phyloP scores from a whole-genome alignment of 371 early-diverging fungal genomes.

The Apophysomyces ossiformis region DNA sequence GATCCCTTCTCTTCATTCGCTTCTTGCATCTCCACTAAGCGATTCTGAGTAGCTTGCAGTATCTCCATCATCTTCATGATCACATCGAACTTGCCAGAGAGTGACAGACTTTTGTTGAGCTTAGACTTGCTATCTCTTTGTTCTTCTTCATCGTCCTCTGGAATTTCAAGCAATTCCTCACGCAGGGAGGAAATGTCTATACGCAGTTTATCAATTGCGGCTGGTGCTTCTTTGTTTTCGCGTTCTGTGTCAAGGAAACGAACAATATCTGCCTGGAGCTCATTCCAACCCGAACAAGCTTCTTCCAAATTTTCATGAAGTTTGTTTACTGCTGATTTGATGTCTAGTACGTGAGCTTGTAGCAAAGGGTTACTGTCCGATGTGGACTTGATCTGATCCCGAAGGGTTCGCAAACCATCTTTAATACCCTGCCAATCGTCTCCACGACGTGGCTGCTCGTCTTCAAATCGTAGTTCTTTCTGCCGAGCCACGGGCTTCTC shows the following conservation, averaged over 20 bases:
- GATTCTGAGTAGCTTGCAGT: conserved; percentile 38
- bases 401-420: conserved; percentile 34
- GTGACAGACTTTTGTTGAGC: conserved; percentile 20
- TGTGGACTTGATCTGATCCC: conserved; percentile 34
- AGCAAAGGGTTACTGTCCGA: conserved; percentile 25
- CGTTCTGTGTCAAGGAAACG: conserved; percentile 30
- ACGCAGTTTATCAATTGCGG: conserved; percentile 20
- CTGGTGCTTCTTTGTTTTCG: conserved; percentile 16
- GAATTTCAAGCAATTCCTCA: conserved; percentile 22
- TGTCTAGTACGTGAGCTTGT: conserved; percentile 33
- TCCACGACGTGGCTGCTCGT: not conserved
- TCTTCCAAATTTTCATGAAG: conserved; percentile 34
- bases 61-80: conserved; percentile 46
- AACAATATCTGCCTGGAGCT: conserved; percentile 39
- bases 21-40: conserved; percentile 20
- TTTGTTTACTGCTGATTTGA: conserved; percentile 33
- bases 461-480: conserved; percentile 1
- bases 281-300: conserved; percentile 36
- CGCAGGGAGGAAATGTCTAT: conserved; percentile 26
- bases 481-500: conserved; percentile 8
- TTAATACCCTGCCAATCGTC: conserved; percentile 30
- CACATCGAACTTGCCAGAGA: conserved; percentile 43
- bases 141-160: not conserved
- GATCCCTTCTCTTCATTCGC: conserved; percentile 18
- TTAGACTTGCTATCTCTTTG: conserved; percentile 1